phyloP scores from a whole-genome alignment of 805 yeast genomes.

The Saturnispora kantuleensis region DNA sequence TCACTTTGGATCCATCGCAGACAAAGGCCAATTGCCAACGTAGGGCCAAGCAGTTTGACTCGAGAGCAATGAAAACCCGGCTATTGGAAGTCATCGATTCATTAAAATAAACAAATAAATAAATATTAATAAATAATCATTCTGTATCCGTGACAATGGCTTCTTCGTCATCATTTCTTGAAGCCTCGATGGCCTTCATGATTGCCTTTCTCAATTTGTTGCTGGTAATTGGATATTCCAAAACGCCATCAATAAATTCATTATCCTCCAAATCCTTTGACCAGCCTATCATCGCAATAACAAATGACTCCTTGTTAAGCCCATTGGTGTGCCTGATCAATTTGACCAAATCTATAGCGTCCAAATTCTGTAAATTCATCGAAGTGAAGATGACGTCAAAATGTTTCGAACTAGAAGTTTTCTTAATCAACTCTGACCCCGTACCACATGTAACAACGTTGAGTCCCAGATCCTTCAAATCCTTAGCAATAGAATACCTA shows the following conservation, averaged over 20 bases:
- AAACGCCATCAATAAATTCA: constrained; percentile 52
- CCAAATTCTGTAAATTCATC: constrained; percentile 53
- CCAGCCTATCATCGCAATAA: constrained; percentile 65
- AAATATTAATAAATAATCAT: constrained; percentile 7
- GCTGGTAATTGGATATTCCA: constrained; percentile 59
- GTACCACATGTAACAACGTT: constrained; percentile 65
- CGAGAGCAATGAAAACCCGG: constrained; percentile 33
- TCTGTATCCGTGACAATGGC: constrained; percentile 28
- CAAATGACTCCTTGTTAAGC: constrained; percentile 66
- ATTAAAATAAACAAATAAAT: background rate
- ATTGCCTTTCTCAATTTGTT: constrained; percentile 26
- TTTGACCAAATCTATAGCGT: constrained; percentile 68
- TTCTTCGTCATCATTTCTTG: constrained; percentile 20
- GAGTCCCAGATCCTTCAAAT: constrained; percentile 64
- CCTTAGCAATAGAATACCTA: constrained; percentile 52
- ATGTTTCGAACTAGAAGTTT: constrained; percentile 73
- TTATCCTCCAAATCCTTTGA: constrained; percentile 52
- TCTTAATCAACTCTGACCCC: constrained; percentile 74
- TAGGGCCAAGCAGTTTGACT: constrained; percentile 33
- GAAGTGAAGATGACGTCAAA: constrained; percentile 82
- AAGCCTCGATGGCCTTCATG: constrained; percentile 13
- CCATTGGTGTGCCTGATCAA: constrained; percentile 67
- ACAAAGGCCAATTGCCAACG: constrained; percentile 21
- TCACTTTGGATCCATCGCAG: constrained; percentile 14
- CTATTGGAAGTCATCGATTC: constrained; percentile 14